Evolutionary conservation across 495 filamentous ascomycete genomes (phyloP).

Genomic region (Letharia columbiana): DNA sequence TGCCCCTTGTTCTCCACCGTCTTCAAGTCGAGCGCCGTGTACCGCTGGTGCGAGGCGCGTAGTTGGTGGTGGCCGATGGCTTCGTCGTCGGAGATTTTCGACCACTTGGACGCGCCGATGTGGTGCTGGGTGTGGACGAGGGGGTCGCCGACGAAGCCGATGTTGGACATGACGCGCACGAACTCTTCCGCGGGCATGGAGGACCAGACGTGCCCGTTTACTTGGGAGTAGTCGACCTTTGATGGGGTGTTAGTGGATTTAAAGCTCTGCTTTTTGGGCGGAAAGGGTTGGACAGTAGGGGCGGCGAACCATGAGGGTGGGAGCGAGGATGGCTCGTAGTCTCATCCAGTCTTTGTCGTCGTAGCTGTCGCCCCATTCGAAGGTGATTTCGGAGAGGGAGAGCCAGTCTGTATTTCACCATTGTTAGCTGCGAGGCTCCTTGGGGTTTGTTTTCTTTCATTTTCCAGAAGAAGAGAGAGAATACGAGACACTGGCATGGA

Average conservation of each 20-base stretch:
- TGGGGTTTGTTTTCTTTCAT: background rate
- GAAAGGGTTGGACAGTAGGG: background rate
- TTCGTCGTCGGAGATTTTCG: constrained; percentile 26
- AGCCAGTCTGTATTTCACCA: constrained; percentile 17
- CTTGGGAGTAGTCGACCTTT: constrained; percentile 31
- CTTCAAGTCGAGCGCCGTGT: constrained; percentile 44
- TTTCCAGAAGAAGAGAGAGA: no score
- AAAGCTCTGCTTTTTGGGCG: background rate
- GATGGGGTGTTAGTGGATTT: background rate
- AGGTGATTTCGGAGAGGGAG: constrained; percentile 16
- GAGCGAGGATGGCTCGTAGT: constrained; percentile 56
- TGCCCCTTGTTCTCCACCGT: constrained; percentile 43
- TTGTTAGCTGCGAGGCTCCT: background rate
- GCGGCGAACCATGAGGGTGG: constrained; percentile 43
- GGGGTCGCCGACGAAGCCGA: constrained; percentile 28
- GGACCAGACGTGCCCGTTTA: constrained; percentile 26
- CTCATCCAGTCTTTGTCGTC: constrained; percentile 49
- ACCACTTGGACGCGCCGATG: constrained; percentile 30
- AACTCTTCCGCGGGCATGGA: constrained; percentile 29
- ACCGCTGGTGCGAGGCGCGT: constrained; percentile 38
- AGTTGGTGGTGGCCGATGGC: constrained; percentile 28
- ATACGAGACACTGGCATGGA: background rate
- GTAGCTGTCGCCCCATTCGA: constrained; percentile 24
- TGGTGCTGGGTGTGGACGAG: constrained; percentile 32
- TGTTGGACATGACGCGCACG: constrained; percentile 26